A percentile compares a stretch with the other conserved stretches of the same genome.
These are phyloP conservation scores for Vicia villosa DNA, from an alignment of 306 rosid genomes.

Conservation along the genomic window DNA sequence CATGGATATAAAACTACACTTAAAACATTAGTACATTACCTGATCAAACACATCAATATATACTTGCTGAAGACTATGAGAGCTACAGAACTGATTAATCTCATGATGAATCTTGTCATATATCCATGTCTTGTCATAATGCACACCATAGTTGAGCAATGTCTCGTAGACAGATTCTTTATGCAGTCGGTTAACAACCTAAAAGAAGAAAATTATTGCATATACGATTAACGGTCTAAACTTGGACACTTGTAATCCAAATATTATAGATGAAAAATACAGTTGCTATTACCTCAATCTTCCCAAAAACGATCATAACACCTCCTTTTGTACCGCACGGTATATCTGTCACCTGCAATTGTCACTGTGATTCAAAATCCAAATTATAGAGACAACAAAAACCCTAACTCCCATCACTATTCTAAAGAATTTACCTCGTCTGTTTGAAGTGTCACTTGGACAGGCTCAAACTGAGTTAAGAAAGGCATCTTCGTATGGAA, in stretches of 20 bases:
- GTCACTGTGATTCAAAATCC: slow-evolving; percentile 8
- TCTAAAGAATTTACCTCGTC: slow-evolving; percentile 60
- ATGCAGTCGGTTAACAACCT: slow-evolving; percentile 87
- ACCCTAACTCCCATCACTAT: slow-evolving; percentile 1
- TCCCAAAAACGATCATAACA: slow-evolving; percentile 84
- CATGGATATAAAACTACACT: neutral
- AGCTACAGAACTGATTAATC: slow-evolving; percentile 92
- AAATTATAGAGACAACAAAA: slow-evolving; percentile 15
- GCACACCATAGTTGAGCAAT: slow-evolving; percentile 78
- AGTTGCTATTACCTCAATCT: slow-evolving; percentile 68
- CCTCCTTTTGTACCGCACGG: slow-evolving; percentile 98
- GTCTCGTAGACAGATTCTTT: slow-evolving; percentile 81
- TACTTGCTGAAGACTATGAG: slow-evolving; percentile 83
- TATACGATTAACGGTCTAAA: slow-evolving; percentile 11
- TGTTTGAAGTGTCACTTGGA: slow-evolving; percentile 93
- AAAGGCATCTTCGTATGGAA: slow-evolving; percentile 88
- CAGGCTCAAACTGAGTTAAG: slow-evolving; percentile 78
- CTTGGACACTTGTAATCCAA: neutral
- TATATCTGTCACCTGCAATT: slow-evolving; percentile 80
- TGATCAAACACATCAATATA: slow-evolving; percentile 95
- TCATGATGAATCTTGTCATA: slow-evolving; percentile 96
- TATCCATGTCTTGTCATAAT: slow-evolving; percentile 92
- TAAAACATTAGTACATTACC: slow-evolving; percentile 43
- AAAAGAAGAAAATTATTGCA: slow-evolving; percentile 31
- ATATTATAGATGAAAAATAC: neutral